Evolutionary conservation across 108 stramenopile genomes (phyloP), one percentile per base, ranked within the genome.

Genomic region (Nannochloropsis granulata): DNA sequence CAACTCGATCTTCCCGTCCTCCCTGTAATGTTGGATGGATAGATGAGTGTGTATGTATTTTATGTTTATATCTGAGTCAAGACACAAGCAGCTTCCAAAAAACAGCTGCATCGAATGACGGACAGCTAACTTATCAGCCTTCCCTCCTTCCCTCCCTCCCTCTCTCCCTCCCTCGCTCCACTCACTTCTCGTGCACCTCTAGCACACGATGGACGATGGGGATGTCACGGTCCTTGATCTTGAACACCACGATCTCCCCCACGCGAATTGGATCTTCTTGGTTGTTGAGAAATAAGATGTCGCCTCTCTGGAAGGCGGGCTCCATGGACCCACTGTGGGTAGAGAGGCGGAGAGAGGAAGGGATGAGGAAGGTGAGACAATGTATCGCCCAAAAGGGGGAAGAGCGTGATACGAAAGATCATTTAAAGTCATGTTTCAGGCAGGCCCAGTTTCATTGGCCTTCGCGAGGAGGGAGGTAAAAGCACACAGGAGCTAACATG

Each of bases 191-290:
- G 86, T 98, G 98, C 21, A 99, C 97, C 86, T 98, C 97, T 79
- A 99, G 89, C 81, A 99, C 94, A 25, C 99, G 93, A 88, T 99
- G 99, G 19, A 99, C 99, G 86, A 99, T 99, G 71, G 99, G 99
- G 88, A 99, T 98, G 84, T 99, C 99, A 78, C 97, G 93, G 87
- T 97, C 99, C 86, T 96, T 96, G 91, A 99, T 98, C 90, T 97
- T 97, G 93, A 98, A 99, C 13, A 99, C 99, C 13, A 99, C 99
- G 12, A 99, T 94, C 88, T 99, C 99, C 9, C 99, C 99, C 7
- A 96, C 96, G 34, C 91, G 92, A 24, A 99, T 96, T 78, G 95
- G 90, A 56, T 95, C 89, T 0, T 95, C 93, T 11, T 95, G 91
- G 89, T 99, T 99, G 93, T 97, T 93, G 79, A 99, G 91, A 85